A percentile compares a stretch with the other conserved stretches of the same genome.
phyloP scores from a whole-genome alignment of 495 filamentous ascomycete species.

The Aspergillus steynii region DNA sequence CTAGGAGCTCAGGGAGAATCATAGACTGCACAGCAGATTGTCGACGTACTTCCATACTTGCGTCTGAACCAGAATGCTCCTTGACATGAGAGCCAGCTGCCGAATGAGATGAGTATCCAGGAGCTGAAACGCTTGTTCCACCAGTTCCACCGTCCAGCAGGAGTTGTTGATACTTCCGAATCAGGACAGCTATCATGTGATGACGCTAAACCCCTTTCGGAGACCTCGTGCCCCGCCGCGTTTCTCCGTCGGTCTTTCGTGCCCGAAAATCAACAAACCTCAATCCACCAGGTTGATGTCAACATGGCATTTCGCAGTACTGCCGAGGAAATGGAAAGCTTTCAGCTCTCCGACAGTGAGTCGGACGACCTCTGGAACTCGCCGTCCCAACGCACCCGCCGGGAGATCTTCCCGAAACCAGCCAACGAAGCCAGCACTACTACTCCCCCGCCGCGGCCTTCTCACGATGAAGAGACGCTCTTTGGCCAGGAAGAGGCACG shows the following conservation, averaged over 20 bases:
- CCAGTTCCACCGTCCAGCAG: too few species aligned
- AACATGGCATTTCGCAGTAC: constrained; percentile 40
- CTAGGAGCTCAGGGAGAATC: background rate
- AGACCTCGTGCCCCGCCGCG: background rate
- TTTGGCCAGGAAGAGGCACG: constrained; percentile 70
- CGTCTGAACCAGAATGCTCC: too few species aligned
- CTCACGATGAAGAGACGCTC: constrained; percentile 52
- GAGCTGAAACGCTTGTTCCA: too few species aligned
- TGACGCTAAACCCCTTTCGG: background rate
- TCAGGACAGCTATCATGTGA: background rate
- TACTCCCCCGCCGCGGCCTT: constrained; percentile 31
- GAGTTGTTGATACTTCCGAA: too few species aligned
- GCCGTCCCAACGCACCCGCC: constrained; percentile 53
- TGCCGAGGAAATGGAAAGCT: constrained; percentile 46
- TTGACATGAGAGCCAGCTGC: too few species aligned
- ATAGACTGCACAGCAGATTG: background rate
- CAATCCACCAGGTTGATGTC: constrained; percentile 1
- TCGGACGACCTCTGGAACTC: constrained; percentile 74
- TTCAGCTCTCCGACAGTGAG: constrained; percentile 62
- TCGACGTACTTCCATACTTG: background rate
- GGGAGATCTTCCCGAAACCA: constrained; percentile 21
- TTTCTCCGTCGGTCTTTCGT: too few species aligned
- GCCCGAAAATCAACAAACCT: background rate
- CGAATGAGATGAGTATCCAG: too few species aligned
- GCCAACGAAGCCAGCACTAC: constrained; percentile 39